Evolutionary conservation across 2,329 filamentous ascomycete species (phyloP).

Genomic region (Alternaria sp.): DNA sequence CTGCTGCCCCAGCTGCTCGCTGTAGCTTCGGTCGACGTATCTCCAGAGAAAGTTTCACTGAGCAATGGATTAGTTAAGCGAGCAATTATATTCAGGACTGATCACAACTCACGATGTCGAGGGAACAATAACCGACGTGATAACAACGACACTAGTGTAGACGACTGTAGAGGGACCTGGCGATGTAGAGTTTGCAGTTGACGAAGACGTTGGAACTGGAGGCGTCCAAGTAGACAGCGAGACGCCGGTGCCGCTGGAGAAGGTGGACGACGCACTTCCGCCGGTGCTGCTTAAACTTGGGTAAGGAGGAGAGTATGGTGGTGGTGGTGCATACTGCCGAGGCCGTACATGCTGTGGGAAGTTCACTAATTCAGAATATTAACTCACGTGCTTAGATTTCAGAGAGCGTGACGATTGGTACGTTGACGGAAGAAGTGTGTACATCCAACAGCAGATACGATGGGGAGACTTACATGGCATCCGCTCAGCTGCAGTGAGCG

Average conservation of each 20-base stretch:
- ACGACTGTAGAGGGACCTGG: conserved; percentile 2
- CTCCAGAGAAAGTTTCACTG: conserved; percentile 1
- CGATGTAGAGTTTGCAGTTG: neutral
- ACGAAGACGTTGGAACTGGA: conserved; percentile 1
- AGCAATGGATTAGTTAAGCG: conserved; percentile 5
- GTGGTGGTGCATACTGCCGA: conserved; percentile 27
- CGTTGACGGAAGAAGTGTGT: neutral
- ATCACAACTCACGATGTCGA: conserved; percentile 17
- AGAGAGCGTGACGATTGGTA: neutral
- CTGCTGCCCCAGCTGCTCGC: conserved; percentile 23
- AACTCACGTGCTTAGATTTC: neutral
- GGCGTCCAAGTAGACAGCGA: conserved; percentile 8
- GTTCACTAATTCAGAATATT: conserved; percentile 12
- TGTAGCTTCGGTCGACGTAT: conserved; percentile 26
- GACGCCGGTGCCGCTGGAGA: conserved; percentile 5
- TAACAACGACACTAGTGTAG: conserved; percentile 9
- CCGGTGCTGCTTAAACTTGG: conserved; percentile 10
- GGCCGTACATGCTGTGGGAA: conserved; percentile 23
- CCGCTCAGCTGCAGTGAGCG: conserved; percentile 20
- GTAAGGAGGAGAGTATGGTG: conserved; percentile 17
- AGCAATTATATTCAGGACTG: neutral
- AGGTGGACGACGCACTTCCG: conserved; percentile 1
- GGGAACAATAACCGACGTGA: conserved; percentile 7
- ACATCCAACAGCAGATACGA: neutral
- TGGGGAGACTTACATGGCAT: conserved; percentile 18